Conservation (phyloP, 345 rosid species). For the Arabidopsis suecica region DNA sequence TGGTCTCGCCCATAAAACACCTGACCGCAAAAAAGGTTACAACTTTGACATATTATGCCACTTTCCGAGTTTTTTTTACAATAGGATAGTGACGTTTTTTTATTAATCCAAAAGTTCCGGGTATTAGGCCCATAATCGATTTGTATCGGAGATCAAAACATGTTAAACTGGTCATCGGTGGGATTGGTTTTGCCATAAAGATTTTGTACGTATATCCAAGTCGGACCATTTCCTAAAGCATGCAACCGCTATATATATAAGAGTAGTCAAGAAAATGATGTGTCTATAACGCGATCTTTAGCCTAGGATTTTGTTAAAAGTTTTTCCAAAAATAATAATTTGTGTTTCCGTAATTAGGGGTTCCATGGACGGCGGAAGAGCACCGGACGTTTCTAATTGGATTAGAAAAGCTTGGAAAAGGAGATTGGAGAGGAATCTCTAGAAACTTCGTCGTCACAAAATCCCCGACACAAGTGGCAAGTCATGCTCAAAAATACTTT, state of each 20-base stretch:
- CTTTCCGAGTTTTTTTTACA: neutral
- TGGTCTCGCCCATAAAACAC: conserved; percentile 41
- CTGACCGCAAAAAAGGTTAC: conserved; percentile 45
- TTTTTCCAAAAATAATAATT: neutral
- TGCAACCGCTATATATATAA: neutral
- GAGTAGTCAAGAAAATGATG: neutral
- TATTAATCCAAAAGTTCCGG: too few relatives aligned
- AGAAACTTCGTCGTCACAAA: conserved; percentile 77
- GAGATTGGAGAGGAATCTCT: conserved; percentile 85
- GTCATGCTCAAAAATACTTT: conserved; percentile 83
- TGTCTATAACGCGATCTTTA: neutral
- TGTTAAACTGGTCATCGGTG: neutral
- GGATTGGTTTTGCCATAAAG: neutral
- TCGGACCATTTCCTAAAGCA: neutral
- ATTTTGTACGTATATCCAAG: neutral
- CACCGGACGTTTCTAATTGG: conserved; percentile 68
- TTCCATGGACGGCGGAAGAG: conserved; percentile 86
- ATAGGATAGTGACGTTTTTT: neutral
- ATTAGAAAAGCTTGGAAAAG: conserved; percentile 75
- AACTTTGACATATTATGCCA: conserved; percentile 5
- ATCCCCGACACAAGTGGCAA: conserved; percentile 84
- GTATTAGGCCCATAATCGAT: neutral
- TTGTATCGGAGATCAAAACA: neutral
- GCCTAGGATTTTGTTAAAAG: neutral
- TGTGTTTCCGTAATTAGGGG: conserved; percentile 49